Evolutionary conservation across 1,284 basidiomycete species (phyloP).

Genomic region (Xerocomus minutiporus): DNA sequence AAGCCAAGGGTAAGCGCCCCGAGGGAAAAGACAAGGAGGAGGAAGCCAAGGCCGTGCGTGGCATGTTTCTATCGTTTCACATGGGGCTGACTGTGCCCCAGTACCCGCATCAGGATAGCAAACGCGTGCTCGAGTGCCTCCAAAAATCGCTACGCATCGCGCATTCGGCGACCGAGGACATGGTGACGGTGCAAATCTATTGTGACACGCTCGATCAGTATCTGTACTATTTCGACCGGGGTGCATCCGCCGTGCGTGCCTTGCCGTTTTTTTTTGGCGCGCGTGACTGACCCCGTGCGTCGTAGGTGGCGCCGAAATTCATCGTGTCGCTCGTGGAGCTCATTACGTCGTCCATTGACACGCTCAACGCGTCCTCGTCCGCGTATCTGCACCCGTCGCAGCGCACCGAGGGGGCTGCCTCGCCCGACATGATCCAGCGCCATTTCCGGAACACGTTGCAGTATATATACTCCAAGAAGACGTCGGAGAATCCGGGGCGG

Average conservation of each 20-base stretch:
- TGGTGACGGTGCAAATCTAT: slow-evolving; percentile 90
- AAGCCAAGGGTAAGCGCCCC: slow-evolving; percentile 25
- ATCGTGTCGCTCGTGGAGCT: slow-evolving; percentile 91
- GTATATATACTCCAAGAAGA: slow-evolving; percentile 79
- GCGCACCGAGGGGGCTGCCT: slow-evolving; percentile 83
- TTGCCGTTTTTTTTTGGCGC: background rate
- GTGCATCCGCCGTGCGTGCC: slow-evolving; percentile 74
- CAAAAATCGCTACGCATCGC: slow-evolving; percentile 93
- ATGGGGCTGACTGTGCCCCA: slow-evolving; percentile 27
- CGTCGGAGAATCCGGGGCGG: slow-evolving; percentile 43
- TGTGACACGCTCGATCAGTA: slow-evolving; percentile 92
- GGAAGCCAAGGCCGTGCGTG: slow-evolving; percentile 58
- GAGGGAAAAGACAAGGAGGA: slow-evolving; percentile 34
- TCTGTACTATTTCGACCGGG: slow-evolving; percentile 89
- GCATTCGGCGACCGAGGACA: slow-evolving; percentile 89
- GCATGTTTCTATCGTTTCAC: slow-evolving; percentile 6
- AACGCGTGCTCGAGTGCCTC: slow-evolving; percentile 90
- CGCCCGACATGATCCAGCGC: slow-evolving; percentile 85
- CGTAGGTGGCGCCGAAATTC: slow-evolving; percentile 85
- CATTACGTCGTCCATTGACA: slow-evolving; percentile 87
- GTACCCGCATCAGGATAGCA: slow-evolving; percentile 89
- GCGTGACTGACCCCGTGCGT: background rate
- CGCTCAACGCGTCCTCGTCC: slow-evolving; percentile 48
- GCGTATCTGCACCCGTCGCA: slow-evolving; percentile 82
- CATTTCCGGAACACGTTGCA: slow-evolving; percentile 89